phyloP scores from a whole-genome alignment of 495 filamentous ascomycete genomes.

The Penicillium cosmopolitanum region DNA sequence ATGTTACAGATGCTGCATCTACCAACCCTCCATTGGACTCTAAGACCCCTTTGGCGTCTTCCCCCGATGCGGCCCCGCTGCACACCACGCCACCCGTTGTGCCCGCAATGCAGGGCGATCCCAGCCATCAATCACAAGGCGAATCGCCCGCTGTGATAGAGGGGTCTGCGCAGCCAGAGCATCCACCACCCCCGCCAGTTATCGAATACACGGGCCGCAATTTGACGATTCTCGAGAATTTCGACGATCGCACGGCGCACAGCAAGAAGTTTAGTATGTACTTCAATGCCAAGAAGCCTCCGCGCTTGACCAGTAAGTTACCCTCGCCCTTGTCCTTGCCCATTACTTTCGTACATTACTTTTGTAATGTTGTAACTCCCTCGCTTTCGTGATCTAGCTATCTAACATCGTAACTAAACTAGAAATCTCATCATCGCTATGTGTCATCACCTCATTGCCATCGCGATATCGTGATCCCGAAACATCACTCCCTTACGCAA shows the following conservation, averaged over 20 bases:
- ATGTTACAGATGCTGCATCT: constrained; percentile 10
- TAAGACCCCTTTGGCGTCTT: constrained; percentile 17
- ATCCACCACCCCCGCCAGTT: constrained; percentile 40
- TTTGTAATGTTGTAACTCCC: background rate
- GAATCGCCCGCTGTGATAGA: constrained; percentile 20
- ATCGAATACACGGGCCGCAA: constrained; percentile 56
- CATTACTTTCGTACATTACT: background rate
- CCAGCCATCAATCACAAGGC: constrained; percentile 5
- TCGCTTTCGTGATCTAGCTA: background rate
- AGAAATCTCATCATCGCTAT: constrained; percentile 60
- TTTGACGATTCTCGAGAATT: constrained; percentile 58
- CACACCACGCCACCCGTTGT: constrained; percentile 26
- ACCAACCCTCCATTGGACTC: constrained; percentile 13
- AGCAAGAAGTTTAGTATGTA: constrained; percentile 54
- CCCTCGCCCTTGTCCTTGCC: background rate
- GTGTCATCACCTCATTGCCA: constrained; percentile 78
- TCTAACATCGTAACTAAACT: background rate
- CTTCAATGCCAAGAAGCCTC: constrained; percentile 56
- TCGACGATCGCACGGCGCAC: constrained; percentile 56
- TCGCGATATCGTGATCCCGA: constrained; percentile 77
- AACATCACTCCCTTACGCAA: constrained; percentile 76
- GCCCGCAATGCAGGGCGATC: constrained; percentile 19
- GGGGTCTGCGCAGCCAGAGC: constrained; percentile 21
- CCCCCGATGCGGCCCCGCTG: constrained; percentile 17
- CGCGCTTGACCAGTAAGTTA: constrained; percentile 51